phyloP scores from a whole-genome alignment of 2,329 filamentous ascomycete species.

The Dothidotthia symphoricarpi region DNA sequence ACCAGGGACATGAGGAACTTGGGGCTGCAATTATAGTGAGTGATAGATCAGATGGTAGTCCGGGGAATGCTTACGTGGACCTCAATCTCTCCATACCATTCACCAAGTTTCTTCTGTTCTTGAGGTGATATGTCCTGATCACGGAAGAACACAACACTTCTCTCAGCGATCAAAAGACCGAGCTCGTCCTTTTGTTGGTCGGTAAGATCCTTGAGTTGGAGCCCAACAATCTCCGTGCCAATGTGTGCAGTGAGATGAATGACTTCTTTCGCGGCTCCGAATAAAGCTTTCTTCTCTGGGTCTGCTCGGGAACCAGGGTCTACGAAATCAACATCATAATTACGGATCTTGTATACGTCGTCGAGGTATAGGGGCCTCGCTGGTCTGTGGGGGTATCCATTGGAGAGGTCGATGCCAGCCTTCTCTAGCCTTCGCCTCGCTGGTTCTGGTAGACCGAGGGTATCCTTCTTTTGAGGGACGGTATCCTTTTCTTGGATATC shows the following conservation, averaged over 20 bases:
- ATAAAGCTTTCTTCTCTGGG: constrained; percentile 43
- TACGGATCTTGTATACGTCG: constrained; percentile 65
- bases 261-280: constrained; percentile 45
- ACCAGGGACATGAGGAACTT: constrained; percentile 69
- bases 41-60: not conserved
- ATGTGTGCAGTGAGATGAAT: constrained; percentile 40
- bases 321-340: constrained; percentile 40
- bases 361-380: constrained; percentile 66
- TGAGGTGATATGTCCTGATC: constrained; percentile 46
- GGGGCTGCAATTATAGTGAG: constrained; percentile 51
- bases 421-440: constrained; percentile 62
- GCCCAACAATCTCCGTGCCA: constrained; percentile 37
- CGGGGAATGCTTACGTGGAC: constrained; percentile 58
- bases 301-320: constrained; percentile 53
- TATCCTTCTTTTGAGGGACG: constrained; percentile 62
- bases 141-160: constrained; percentile 53
- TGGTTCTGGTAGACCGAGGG: constrained; percentile 58
- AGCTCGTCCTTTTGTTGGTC: constrained; percentile 53
- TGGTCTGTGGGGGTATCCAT: constrained; percentile 70
- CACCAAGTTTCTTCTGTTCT: constrained; percentile 33
- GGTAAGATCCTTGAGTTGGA: constrained; percentile 51
- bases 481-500: constrained; percentile 59
- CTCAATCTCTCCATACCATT: constrained; percentile 56
- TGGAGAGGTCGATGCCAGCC: constrained; percentile 66
- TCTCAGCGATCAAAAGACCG: constrained; percentile 42